phyloP scores from a whole-genome alignment of 805 yeast genomes.

The Metschnikowia colocasiae region DNA sequence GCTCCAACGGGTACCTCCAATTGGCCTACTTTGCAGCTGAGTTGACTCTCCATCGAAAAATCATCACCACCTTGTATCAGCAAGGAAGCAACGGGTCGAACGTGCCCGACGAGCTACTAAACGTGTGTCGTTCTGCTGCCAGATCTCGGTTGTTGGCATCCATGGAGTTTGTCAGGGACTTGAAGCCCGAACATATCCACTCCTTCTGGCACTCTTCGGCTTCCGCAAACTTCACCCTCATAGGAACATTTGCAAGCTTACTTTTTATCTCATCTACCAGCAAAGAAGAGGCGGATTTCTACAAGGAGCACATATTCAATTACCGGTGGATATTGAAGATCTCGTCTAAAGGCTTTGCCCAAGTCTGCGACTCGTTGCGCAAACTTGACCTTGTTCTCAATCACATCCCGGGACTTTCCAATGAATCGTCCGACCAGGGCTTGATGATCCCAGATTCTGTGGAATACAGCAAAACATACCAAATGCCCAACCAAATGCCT shows the following conservation, averaged over 20 bases:
- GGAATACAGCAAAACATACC: conserved; percentile 17
- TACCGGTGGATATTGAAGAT: conserved; percentile 75
- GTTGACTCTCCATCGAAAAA: conserved; percentile 77
- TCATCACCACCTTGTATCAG: conserved; percentile 51
- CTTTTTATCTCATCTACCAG: conserved; percentile 62
- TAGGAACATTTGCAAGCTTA: conserved; percentile 85
- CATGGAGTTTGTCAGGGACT: conserved; percentile 67
- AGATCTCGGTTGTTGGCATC: conserved; percentile 77
- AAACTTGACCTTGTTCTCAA: conserved; percentile 67
- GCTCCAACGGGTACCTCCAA: conserved; percentile 75
- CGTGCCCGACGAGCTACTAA: conserved; percentile 35
- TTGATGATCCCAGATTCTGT: conserved; percentile 33
- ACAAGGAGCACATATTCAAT: conserved; percentile 65
- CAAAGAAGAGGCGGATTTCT: conserved; percentile 60
- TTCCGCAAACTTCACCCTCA: conserved; percentile 70
- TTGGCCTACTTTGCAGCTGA: conserved; percentile 88
- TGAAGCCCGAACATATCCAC: conserved; percentile 78
- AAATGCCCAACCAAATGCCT: conserved; percentile 12
- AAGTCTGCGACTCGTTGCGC: conserved; percentile 69
- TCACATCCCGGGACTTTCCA: conserved; percentile 69
- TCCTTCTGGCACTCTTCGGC: conserved; percentile 90
- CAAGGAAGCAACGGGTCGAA: conserved; percentile 30
- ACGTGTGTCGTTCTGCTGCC: conserved; percentile 82
- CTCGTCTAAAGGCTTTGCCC: conserved; percentile 72
- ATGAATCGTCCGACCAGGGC: conserved; percentile 36